Evolutionary conservation across 768 basidiomycete species (phyloP), one percentile per base, ranked within the genome.

Genomic region (Phanerodontia chrysosporium): DNA sequence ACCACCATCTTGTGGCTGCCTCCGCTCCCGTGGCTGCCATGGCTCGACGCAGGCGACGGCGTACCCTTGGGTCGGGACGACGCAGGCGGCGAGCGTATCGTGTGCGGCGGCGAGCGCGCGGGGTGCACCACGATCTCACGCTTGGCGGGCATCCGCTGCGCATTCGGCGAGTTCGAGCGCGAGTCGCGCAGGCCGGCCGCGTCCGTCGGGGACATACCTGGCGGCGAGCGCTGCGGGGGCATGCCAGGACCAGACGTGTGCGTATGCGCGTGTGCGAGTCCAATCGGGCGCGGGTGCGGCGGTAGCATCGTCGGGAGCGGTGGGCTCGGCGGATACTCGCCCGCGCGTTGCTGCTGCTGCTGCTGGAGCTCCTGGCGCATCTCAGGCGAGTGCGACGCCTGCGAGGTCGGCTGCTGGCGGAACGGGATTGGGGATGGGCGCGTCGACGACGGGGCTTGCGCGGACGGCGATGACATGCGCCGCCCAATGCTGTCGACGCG

Each of bases 201-300:
- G 39, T 66, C 69, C 27, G 42, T 55, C 55, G 84, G 83, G 13
- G 84, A 83, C 16, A 82, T 79, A 3, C 80, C 80, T 6, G 81
- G 69, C 2, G 87, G 85, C 7, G 87, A 83, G 24, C 90, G 72
- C 7, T 35, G 86, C 89, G 90, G 76, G 1, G 84, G 78, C 45
- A 87, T 81, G 21, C 76, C 74, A 9, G 56, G 56, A n/a, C 56
- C 56, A 12, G 45, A 69, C 67, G 39, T 60, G 46, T 60, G 65
- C 45, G 62, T 52, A 39, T 22, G 76, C 71, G 0, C 83, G 80
- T 0, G 73, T 66, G 16, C 14, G 9, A 13, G 32, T 14, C 88
- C 89, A 51, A 89, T 79, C 12, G 89, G 89, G 25, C 86, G 80
- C 46, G 89, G 89, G 67, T 89, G 89, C 25, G 87, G 86, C 44